Base-by-base conservation (phyloP, 129 eudicot genomes). In the Chrysanthemum seticuspe region DNA sequence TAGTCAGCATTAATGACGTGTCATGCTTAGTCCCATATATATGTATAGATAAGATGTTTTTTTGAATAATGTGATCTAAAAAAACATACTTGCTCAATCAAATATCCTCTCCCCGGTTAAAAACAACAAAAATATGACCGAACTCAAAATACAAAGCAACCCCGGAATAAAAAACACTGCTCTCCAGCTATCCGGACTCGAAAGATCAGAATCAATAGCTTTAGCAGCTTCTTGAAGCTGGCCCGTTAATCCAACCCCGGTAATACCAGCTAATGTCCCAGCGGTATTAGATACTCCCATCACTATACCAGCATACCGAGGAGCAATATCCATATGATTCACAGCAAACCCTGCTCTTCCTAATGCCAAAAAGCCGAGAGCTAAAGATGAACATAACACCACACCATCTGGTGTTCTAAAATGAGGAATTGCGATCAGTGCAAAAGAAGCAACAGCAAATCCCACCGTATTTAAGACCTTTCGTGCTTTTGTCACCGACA, bases 361-460 rank as follows among this genome's bases (percentile, higher is more conserved):
- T 27, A 62, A 62, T 34, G 68, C 68, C 13, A 62, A 62, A 62
- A 62, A 62, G 21, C 68, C 68, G 5, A 62, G 68, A 13, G 68
- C 25, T 23, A 23, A 23, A 23, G 25, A 23, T 23, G 25, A 23
- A 23, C 25, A 23, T 23, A 23, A 23, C 69, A 93, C 88, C 53
- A 82, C 98, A 18, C 98, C 98, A 63, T 75, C 70, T 19, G 96
- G 73, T 34, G 95, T 87, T 77, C 92, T 82, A 68, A 93, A 93
- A 80, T 60, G 62, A 16, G 96, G 98, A 57, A 93, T 78, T 15
- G 85, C 90, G 44, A 93, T 79, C 73, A 93, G 71, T 45, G 96
- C 98, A 67, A 93, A 19, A 47, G 98, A 89, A 69, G 98, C 84
- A 62, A 89, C 95, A 51, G 79, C 21, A 52, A 93, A 93, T 59